These are phyloP conservation scores for Picochlorum costavermella DNA, from an alignment of 139 green algal genomes.

Conservation along the genomic window DNA sequence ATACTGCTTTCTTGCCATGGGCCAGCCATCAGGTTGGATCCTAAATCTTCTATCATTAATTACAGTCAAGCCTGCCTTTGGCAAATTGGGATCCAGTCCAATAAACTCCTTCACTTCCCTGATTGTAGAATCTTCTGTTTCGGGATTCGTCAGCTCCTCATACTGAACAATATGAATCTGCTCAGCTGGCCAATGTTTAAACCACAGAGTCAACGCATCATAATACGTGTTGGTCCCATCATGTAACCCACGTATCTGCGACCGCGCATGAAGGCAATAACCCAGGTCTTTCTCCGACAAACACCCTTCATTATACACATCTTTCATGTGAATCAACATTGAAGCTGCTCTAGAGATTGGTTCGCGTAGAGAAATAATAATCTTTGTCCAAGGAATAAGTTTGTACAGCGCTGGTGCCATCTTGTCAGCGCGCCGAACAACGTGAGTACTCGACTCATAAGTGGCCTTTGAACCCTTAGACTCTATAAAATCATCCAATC, in stretches of 20 bases:
- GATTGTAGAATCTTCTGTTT: not conserved
- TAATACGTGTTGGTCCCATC: not conserved
- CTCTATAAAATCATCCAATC: not conserved
- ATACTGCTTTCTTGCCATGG: constrained; percentile 9
- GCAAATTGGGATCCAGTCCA: constrained; percentile 1
- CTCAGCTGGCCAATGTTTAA: not conserved
- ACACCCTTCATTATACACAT: constrained; percentile 9
- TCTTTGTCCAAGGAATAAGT: constrained; percentile 22
- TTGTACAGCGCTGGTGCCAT: constrained; percentile 6
- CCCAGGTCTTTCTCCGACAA: not conserved
- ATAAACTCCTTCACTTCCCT: constrained; percentile 3
- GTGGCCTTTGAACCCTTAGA: not conserved
- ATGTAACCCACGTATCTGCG: constrained; percentile 1
- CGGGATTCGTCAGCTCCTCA: constrained; percentile 1
- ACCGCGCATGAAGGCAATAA: not conserved
- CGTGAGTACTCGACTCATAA: constrained; percentile 16
- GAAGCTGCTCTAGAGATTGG: constrained; percentile 23
- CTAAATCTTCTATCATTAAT: constrained; percentile 1
- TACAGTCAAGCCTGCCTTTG: not conserved
- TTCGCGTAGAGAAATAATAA: constrained; percentile 18
- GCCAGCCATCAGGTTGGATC: constrained; percentile 14
- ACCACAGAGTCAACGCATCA: not conserved
- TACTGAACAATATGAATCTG: constrained; percentile 18
- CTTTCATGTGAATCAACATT: constrained; percentile 25
- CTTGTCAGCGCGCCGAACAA: constrained; percentile 4